phyloP scores from a whole-genome alignment of 495 filamentous ascomycete genomes.

The Penicillium cataractarum region DNA sequence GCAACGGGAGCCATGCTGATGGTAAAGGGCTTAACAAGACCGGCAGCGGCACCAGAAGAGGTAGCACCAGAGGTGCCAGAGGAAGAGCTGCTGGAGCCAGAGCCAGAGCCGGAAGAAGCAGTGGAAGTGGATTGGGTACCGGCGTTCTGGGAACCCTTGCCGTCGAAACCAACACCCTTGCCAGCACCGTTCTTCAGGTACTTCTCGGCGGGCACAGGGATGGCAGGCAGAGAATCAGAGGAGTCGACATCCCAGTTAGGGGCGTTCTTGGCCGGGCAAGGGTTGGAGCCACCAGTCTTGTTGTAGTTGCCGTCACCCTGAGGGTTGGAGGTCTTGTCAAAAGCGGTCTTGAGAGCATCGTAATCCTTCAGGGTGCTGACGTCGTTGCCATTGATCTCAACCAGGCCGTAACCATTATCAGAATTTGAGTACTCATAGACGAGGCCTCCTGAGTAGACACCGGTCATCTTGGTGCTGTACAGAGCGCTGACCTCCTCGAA shows the following conservation, averaged over 20 bases:
- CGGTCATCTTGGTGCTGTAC: conserved; percentile 83
- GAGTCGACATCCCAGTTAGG: conserved; percentile 73
- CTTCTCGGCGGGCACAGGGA: conserved; percentile 68
- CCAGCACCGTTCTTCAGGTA: conserved; percentile 78
- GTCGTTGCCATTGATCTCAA: conserved; percentile 61
- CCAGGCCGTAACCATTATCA: conserved; percentile 75
- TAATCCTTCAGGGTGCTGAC: conserved; percentile 67
- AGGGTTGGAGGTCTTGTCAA: conserved; percentile 65
- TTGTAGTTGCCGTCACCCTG: conserved; percentile 78
- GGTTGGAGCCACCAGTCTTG: conserved; percentile 60
- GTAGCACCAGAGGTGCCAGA: conserved; percentile 18
- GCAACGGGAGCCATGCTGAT: conserved; percentile 58
- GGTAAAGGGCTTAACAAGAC: conserved; percentile 39
- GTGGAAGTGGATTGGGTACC: conserved; percentile 55
- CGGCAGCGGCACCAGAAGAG: conserved; percentile 50
- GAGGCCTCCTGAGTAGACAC: conserved; percentile 92
- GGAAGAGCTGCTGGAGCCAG: conserved; percentile 22
- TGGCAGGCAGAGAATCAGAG: conserved; percentile 66
- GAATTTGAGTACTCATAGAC: conserved; percentile 95
- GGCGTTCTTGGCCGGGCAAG: conserved; percentile 68
- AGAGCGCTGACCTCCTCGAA: conserved; percentile 81
- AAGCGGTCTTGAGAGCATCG: conserved; percentile 64
- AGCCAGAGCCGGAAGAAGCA: conserved; percentile 65
- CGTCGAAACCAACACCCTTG: conserved; percentile 68
- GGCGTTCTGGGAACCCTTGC: conserved; percentile 72